Evolutionary conservation across 1,284 basidiomycete species (phyloP), one percentile per base, ranked within the genome.

Genomic region (Uromyces viciae-fabae): DNA sequence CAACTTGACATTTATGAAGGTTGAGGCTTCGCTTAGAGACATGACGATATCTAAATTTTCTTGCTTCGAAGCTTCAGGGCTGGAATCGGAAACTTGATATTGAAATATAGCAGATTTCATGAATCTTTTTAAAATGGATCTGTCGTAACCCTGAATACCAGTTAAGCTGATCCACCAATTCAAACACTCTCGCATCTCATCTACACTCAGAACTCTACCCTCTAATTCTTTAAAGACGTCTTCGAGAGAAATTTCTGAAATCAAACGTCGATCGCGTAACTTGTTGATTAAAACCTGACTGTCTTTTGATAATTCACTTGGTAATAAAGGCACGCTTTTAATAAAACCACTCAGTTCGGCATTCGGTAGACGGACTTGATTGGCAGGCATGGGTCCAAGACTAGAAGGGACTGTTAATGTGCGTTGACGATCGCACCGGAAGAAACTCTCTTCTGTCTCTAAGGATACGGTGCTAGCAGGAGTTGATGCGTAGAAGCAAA

Each of bases 181-280:
- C 82, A 98, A 88, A 85, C 93, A 95, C 3, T 91, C 91, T 28
- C 91, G 86, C 87, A 93, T 92, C 86, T 98, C 94, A 17, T 88
- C 87, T 83, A 93, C 90, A 0, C 86, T 86, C 25, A 99, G 88
- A 0, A 95, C 92, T 17, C 93, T 88, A 1, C 88, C 86, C 19
- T 90, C 89, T 7, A 99, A 88, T 85, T 97, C 94, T 73, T 88
- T 87, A 72, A 98, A 88, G 25, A 98, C 93, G 85, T 99, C 97
- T 25, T 91, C 88, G 84, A 97, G 93, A 0, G 90, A 90, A n/a
- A 73, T 92, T n/a, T 92, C 89, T 76, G 90, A 90, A n/a, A 99
- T 89, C 85, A 95, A 87, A 0, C 90, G 89, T 52, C 91, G 89
- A 52, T 88, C 88, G 71, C 91, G 90, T 14, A 98, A 87, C 8